Evolutionary conservation across 768 basidiomycete species (phyloP).

Genomic region (Termitomyces titanicus): DNA sequence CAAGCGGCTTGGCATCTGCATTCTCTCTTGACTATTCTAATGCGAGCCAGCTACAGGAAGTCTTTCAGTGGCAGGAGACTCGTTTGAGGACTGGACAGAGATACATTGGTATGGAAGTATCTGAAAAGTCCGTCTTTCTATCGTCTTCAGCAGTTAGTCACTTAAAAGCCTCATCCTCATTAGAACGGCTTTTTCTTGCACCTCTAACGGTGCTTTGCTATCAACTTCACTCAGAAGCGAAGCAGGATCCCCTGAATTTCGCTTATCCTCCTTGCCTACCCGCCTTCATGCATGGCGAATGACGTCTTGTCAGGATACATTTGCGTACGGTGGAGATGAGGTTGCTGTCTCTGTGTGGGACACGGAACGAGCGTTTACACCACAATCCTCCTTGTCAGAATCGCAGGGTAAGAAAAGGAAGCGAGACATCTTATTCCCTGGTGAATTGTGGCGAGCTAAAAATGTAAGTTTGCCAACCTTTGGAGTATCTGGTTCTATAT

Average conservation of each 20-base stretch:
- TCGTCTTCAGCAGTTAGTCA: neutral
- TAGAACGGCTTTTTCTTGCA: constrained; percentile 65
- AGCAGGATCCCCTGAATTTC: constrained; percentile 17
- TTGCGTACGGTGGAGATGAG: constrained; percentile 84
- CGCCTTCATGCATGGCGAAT: constrained; percentile 69
- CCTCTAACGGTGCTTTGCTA: constrained; percentile 71
- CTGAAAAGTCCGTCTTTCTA: constrained; percentile 40
- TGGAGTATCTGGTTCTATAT: neutral
- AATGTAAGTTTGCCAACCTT: constrained; percentile 51
- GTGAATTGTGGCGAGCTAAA: constrained; percentile 82
- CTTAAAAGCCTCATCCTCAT: neutral
- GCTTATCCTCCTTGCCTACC: constrained; percentile 52
- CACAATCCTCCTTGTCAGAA: constrained; percentile 17
- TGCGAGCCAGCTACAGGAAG: constrained; percentile 25
- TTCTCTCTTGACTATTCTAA: constrained; percentile 41
- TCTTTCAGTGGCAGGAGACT: constrained; percentile 61
- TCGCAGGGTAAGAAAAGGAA: constrained; percentile 51
- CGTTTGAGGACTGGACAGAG: constrained; percentile 46
- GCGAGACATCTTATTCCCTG: constrained; percentile 57
- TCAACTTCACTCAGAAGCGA: constrained; percentile 32
- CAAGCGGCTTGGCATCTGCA: constrained; percentile 51
- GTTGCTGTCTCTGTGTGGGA: constrained; percentile 84
- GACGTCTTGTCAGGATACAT: constrained; percentile 46
- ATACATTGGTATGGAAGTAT: constrained; percentile 60
- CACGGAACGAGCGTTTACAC: constrained; percentile 51